A percentile compares a stretch with the other conserved stretches of the same genome.
phyloP scores from a whole-genome alignment of 306 rosid species.

The Cyclanthera cordifolia region DNA sequence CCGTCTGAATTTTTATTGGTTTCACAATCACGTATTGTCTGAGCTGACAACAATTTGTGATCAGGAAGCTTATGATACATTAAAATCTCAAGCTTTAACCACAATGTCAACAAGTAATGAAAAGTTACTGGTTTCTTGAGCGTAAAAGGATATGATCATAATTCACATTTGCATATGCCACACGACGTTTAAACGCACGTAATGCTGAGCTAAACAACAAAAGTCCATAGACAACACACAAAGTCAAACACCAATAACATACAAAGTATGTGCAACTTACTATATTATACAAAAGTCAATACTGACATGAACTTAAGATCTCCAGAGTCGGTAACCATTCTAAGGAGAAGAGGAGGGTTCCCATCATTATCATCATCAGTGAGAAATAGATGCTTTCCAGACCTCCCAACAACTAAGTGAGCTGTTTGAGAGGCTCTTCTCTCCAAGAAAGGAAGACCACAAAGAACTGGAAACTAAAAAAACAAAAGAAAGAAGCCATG shows the following conservation, averaged over 20 bases:
- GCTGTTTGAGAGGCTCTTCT: conserved; percentile 86
- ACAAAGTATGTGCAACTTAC: conserved; percentile 7
- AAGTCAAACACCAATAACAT: conserved; percentile 9
- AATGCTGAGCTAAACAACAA: conserved; percentile 62
- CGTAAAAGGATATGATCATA: conserved; percentile 73
- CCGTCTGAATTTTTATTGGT: not conserved
- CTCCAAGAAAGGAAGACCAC: conserved; percentile 91
- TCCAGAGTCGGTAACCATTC: conserved; percentile 67
- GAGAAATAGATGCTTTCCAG: conserved; percentile 95
- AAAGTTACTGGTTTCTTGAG: not conserved
- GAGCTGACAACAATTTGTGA: not conserved
- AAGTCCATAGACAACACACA: conserved; percentile 12
- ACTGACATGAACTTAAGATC: conserved; percentile 85
- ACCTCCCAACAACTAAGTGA: conserved; percentile 78
- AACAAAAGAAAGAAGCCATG: conserved; percentile 1
- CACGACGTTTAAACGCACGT: conserved; percentile 69
- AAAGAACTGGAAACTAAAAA: conserved; percentile 70
- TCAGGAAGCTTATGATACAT: not conserved
- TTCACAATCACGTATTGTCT: conserved; percentile 1
- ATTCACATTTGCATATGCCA: conserved; percentile 91
- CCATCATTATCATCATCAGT: conserved; percentile 57
- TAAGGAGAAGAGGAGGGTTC: conserved; percentile 73
- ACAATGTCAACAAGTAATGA: conserved; percentile 4
- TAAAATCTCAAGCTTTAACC: not conserved
- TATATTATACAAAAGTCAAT: conserved; percentile 8